phyloP scores from a whole-genome alignment of 129 eudicot species.

The Dittrichia graveolens region DNA sequence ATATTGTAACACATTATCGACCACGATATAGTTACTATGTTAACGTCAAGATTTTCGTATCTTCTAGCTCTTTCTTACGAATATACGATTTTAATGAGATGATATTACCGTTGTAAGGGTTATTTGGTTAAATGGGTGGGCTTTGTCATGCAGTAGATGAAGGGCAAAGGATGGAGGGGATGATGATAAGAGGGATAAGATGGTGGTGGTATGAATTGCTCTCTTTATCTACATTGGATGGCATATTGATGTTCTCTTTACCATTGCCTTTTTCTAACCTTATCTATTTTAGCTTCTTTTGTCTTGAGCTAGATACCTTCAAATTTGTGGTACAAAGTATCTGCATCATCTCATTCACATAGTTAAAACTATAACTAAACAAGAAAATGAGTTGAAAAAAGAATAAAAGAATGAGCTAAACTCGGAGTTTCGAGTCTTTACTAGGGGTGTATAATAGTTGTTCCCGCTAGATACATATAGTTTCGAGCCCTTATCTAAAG shows the following conservation, averaged over 20 bases:
- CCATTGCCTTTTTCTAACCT: constrained; percentile 39
- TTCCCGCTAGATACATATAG: background rate
- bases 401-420: background rate
- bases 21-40: too few species aligned
- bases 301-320: constrained; percentile 3
- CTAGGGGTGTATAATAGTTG: background rate
- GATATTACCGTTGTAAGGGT: background rate
- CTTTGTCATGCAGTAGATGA: constrained; percentile 31
- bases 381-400: background rate
- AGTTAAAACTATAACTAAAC: constrained; percentile 10
- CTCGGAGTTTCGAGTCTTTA: background rate
- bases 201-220: constrained; percentile 47
- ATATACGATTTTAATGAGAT: background rate
- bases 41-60: background rate
- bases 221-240: constrained; percentile 42
- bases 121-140: constrained; percentile 8
- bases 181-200: constrained; percentile 43
- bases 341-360: constrained; percentile 34
- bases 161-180: constrained; percentile 34
- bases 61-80: background rate
- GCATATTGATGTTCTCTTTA: constrained; percentile 30
- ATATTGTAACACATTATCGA: too few species aligned
- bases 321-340: constrained; percentile 36
- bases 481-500: background rate
- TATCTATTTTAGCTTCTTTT: constrained; percentile 29